Evolutionary conservation across 805 yeast genomes (phyloP), one percentile per base, ranked within the genome.

Genomic region (Candida vartiovaarae): DNA sequence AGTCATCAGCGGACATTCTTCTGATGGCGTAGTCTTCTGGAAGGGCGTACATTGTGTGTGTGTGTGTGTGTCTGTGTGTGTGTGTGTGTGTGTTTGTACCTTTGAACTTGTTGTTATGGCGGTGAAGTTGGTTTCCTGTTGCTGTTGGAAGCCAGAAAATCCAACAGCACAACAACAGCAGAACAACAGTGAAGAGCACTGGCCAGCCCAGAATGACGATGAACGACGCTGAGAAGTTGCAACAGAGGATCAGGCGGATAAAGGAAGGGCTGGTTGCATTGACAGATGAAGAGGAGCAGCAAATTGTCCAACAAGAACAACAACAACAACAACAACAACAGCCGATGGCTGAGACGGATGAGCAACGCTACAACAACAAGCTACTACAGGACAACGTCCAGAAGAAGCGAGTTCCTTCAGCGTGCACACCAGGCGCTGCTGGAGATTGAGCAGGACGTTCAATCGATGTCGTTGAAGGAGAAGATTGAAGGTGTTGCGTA

Each of bases 11-110:
- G 43, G 67, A 62, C 25, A 85, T 61, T 27, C 78, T 70, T 54
- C 96, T 75, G 42, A 89, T 67, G 1, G 65, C 60, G 66, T 84
- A 89, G 1, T 84, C 89, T n/a, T 62, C 67, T n/a, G 90, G 89
- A 28, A 78, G 60, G 20, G 20, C 20, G 20, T 15, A 15, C 20
- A 15, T 15, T 15, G 1, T 15, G 20, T 15, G 20, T 15, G 20
- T 15, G 20, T 15, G 20, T 15, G 20, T 15, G 20, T 15, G 20
- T n/a, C n/a, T n/a, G n/a, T 15, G 20, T 15, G 20, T 15, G 20
- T 15, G 20, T 2, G 20, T 15, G 1, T 15, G 20, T 15, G 20
- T 15, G 20, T 15, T 15, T 15, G 20, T 15, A 15, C 20, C 20
- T 15, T 15, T 15, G 20, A 15, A 15, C 20, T 15, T 15, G 20